Percentiles rank a stretch among this genome's conserved stretches.
These are phyloP conservation scores for Trichoderma gracile DNA, from an alignment of 2,329 filamentous ascomycete genomes.

Conservation along the genomic window DNA sequence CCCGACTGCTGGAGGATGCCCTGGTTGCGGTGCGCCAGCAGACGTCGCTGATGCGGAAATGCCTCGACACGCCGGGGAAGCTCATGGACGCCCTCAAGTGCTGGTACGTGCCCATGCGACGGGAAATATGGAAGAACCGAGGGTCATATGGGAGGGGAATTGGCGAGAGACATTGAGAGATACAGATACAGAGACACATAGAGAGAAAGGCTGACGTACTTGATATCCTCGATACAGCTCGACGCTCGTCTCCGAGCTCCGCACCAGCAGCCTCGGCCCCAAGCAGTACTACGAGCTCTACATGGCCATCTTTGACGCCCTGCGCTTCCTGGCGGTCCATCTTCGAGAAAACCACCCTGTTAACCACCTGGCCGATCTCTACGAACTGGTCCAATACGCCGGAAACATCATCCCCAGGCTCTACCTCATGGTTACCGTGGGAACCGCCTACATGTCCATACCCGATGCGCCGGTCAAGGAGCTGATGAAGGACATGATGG, in stretches of 20 bases:
- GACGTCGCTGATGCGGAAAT: conserved; percentile 95
- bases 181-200: background rate
- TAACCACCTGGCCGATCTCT: conserved; percentile 96
- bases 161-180: background rate
- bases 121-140: too few relatives aligned
- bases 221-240: conserved; percentile 61
- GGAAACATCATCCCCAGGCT: conserved; percentile 95
- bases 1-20: conserved; percentile 94
- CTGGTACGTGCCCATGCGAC: conserved; percentile 68
- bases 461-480: conserved; percentile 98
- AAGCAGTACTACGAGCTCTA: conserved; percentile 99
- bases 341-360: conserved; percentile 96
- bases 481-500: conserved; percentile 99
- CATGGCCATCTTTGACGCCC: conserved; percentile 97
- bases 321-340: conserved; percentile 94
- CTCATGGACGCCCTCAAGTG: conserved; percentile 99
- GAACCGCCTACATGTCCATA: conserved; percentile 98
- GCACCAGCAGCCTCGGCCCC: conserved; percentile 93
- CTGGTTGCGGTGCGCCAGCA: conserved; percentile 95
- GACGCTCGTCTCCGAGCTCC: conserved; percentile 95
- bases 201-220: conserved; percentile 22
- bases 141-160: background rate
- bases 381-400: conserved; percentile 96
- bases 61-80: conserved; percentile 94
- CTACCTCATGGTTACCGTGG: conserved; percentile 99